Evolutionary conservation across 2,329 filamentous ascomycete species (phyloP), one percentile per base, ranked within the genome.

Genomic region (Penicillium sp.): DNA sequence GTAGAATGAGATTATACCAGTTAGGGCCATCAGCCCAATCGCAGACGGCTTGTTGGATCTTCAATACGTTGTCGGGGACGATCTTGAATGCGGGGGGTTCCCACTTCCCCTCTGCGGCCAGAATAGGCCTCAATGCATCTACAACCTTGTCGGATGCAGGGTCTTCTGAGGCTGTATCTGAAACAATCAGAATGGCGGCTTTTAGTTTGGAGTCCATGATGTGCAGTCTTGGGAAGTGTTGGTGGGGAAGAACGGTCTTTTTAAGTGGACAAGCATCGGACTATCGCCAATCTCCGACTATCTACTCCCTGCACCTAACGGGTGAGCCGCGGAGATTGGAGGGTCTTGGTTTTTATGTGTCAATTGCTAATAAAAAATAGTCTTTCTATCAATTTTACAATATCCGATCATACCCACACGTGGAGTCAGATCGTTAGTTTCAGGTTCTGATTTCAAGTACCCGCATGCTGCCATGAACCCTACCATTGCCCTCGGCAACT

Each of bases 91-190:
- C 81, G 2, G 79, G 76, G 3, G 91, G 80, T 10, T 83, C 76
- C 93, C 93, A 99, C 72, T 84, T 85, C 11, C 86, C 88, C 55
- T 89, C 83, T 3, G 81, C 76, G 4, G 81, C 76, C 60, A 99
- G 87, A 13, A 91, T 85, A 48, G 87, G 79, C 45, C 83, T 80
- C 4, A 99, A 80, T 9, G 83, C 79, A 1, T 80, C 78, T 5
- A 84, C 84, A 8, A 90, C 88, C 58, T 85, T 85, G 75, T 99
- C 94, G 1, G 90, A 87, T 3, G 88, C 85, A 0, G 90, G 84
- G 71, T 96, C 88, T 62, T 84, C 81, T 8, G 87, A 85, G 5
- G 92, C 94, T 5, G 94, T 99, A 47, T 95, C 95, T 1, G 94
- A 97, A 38, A 99, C 82, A 61, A 97, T 83, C 50, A 99, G 81